These are phyloP conservation scores for Neurospora crassa DNA, from an alignment of 2,329 filamentous ascomycete species.

Conservation along the genomic window DNA sequence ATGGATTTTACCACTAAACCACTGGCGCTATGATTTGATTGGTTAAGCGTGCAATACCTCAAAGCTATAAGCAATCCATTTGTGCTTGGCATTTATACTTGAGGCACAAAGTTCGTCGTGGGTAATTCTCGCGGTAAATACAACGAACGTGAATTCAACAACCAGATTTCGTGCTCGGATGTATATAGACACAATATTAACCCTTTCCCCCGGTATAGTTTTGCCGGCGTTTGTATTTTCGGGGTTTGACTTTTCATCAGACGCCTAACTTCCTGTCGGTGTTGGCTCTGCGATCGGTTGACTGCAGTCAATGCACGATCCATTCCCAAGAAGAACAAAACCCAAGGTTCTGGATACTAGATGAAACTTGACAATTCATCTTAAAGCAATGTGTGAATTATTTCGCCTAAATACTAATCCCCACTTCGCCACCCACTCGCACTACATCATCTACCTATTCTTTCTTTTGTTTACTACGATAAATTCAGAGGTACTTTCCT, in stretches of 20 bases:
- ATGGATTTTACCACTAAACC: slow-evolving; percentile 46
- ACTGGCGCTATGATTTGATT: slow-evolving; percentile 19
- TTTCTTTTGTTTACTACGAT: slow-evolving; percentile 20
- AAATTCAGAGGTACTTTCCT: slow-evolving; percentile 19
- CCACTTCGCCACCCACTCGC: slow-evolving; percentile 17
- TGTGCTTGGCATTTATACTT: neutral
- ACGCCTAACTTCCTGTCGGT: neutral
- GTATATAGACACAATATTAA: neutral
- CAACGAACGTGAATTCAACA: neutral
- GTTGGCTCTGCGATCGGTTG: neutral
- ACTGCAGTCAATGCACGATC: neutral
- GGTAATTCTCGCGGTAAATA: neutral
- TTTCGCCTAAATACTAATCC: neutral
- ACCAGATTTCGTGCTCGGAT: neutral
- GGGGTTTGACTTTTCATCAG: neutral
- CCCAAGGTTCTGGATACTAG: rapidly evolving
- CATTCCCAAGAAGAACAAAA: neutral
- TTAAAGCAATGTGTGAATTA: neutral
- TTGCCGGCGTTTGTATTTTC: neutral
- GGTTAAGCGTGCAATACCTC: too few species aligned
- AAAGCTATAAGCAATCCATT: neutral
- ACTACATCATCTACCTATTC: slow-evolving; percentile 22
- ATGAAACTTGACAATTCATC: too few species aligned
- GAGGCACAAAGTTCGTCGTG: neutral
- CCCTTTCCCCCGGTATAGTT: neutral